These are phyloP conservation scores for Jatropha multifida DNA, from an alignment of 441 rosid genomes.

Conservation along the genomic window DNA sequence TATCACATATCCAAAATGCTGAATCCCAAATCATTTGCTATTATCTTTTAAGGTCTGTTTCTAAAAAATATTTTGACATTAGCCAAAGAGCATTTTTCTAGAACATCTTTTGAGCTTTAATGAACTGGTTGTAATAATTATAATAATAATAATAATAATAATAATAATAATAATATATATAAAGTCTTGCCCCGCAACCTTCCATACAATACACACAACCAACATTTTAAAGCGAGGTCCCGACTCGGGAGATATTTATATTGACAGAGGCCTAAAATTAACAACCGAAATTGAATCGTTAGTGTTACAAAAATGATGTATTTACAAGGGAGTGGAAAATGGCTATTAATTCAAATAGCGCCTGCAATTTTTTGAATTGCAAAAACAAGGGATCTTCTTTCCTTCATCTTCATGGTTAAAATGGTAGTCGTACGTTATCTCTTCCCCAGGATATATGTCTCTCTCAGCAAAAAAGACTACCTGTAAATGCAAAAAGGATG, in stretches of 20 bases:
- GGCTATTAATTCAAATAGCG: slow-evolving; percentile 45
- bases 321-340: slow-evolving; percentile 17
- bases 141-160: no score
- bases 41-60: no score
- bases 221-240: background rate
- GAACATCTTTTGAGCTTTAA: no score
- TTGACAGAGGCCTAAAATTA: slow-evolving; percentile 11
- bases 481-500: slow-evolving; percentile 29
- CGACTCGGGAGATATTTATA: background rate
- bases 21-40: no score
- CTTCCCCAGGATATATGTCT: slow-evolving; percentile 61
- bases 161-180: no score
- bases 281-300: slow-evolving; percentile 9
- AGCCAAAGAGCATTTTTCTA: no score
- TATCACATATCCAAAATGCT: no score
- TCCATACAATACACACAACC: background rate
- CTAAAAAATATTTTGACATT: no score
- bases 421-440: slow-evolving; percentile 58
- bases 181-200: no score
- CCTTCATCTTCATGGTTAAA: slow-evolving; percentile 60
- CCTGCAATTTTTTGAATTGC: slow-evolving; percentile 57
- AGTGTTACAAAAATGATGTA: slow-evolving; percentile 12
- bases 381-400: slow-evolving; percentile 55
- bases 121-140: no score
- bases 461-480: slow-evolving; percentile 56